A percentile compares a stretch with the other conserved stretches of the same genome.
phyloP scores from a whole-genome alignment of 148 eudicot genomes.

The Cornus kousa region DNA sequence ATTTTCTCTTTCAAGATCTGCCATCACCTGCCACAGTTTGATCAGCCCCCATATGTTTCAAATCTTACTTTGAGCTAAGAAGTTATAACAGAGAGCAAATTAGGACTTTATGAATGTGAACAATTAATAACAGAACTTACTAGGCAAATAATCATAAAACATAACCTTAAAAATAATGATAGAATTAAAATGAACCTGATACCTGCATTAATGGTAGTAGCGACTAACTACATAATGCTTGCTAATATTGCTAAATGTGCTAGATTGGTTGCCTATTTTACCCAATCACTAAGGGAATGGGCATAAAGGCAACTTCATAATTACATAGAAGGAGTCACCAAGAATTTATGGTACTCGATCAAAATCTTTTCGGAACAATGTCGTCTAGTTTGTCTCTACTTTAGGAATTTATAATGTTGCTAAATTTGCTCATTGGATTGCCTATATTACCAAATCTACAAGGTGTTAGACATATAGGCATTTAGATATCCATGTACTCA shows the following conservation, averaged over 20 bases:
- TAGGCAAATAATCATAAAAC: constrained; percentile 2
- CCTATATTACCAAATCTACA: too few relatives aligned
- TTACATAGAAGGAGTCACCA: not conserved
- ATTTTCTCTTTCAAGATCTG: constrained; percentile 73
- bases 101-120: not conserved
- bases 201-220: too few relatives aligned
- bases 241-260: not conserved
- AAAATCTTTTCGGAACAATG: too few relatives aligned
- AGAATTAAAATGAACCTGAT: not conserved
- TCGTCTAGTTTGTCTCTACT: too few relatives aligned
- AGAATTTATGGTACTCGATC: constrained; percentile 1
- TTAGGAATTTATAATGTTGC: too few relatives aligned
- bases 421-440: too few relatives aligned
- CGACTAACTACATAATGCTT: not conserved
- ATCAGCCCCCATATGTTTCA: constrained; percentile 57
- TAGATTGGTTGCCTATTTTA: not conserved
- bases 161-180: not conserved
- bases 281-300: not conserved
- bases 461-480: too few relatives aligned
- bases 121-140: not conserved
- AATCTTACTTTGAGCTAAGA: constrained; percentile 8
- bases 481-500: too few relatives aligned
- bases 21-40: constrained; percentile 93
- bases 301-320: not conserved
- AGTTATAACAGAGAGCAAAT: constrained; percentile 19